Evolutionary conservation across 352 stramenopile species (phyloP), one percentile per base, ranked within the genome.

Genomic region (Globisporangium okanoganense): DNA sequence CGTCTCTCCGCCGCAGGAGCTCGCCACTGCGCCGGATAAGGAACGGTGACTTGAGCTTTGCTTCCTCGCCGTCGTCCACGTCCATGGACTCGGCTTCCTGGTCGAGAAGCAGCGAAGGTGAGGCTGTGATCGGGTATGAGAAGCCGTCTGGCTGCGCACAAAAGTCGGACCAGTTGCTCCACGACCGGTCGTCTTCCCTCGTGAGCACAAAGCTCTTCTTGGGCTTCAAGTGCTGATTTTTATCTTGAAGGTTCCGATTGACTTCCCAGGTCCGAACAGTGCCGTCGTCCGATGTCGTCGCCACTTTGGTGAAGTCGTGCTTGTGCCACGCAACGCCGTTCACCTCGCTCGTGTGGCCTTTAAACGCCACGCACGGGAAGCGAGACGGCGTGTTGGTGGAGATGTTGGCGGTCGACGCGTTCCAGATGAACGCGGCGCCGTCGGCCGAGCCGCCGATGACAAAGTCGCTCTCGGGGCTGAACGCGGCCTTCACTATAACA

Each of bases 251-350:
- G n/a, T 59, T 53, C 25, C 49, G 47, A 31, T 59, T 27, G 20
- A 58, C 43, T 20, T 52, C 29, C 79, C 79, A 88, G 47, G 50
- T 67, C 2, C 77, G 75, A 16, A 90, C 66, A 0, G 70, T 90
- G 50, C 82, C 82, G 57, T 92, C 82, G 63, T 92, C 82, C 0
- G 79, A 90, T 47, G 73, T 82, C 0, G 78, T 78, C 5, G 78
- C 77, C 53, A 90, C 61, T 50, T 76, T 63, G 14, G 65, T 75
- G 49, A 79, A 85, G 58, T 89, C 78, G 8, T 62, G 69, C 16
- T 55, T 64, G 57, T 70, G 78, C 77, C 80, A 90, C 22, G 75
- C 69, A 0, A 92, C 76, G 56, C 78, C 79, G 56, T 88, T 92
- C 18, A 89, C 80, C 64, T 92, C 82, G 35, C 71, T 75, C 27